A percentile compares a stretch with the other conserved stretches of the same genome.
Conservation (phyloP, 2,329 filamentous ascomycete genomes). For the Fusarium irregulare region DNA sequence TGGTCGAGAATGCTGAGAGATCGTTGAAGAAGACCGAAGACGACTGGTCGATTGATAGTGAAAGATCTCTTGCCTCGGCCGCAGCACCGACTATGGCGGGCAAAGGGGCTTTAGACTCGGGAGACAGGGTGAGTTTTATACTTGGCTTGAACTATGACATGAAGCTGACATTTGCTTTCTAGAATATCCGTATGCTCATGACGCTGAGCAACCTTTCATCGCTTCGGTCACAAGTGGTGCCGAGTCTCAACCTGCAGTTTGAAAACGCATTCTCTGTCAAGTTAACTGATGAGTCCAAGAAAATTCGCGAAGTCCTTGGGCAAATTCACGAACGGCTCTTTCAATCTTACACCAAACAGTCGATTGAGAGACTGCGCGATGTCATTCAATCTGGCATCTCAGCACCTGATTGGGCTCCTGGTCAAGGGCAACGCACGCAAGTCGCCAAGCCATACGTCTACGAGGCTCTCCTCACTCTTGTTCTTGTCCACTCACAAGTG, state of each 20-base stretch:
- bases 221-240: slow-evolving; percentile 83
- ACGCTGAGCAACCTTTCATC: slow-evolving; percentile 92
- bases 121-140: slow-evolving; percentile 62
- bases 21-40: slow-evolving; percentile 72
- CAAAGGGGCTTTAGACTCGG: slow-evolving; percentile 63
- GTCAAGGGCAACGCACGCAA: slow-evolving; percentile 67
- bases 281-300: slow-evolving; percentile 91
- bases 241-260: slow-evolving; percentile 89
- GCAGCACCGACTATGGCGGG: slow-evolving; percentile 54
- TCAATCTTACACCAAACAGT: slow-evolving; percentile 87
- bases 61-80: slow-evolving; percentile 53
- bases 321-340: slow-evolving; percentile 95
- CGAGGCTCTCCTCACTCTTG: slow-evolving; percentile 83
- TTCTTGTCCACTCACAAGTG: slow-evolving; percentile 91
- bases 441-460: slow-evolving; percentile 92
- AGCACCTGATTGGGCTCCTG: slow-evolving; percentile 76
- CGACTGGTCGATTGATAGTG: slow-evolving; percentile 66
- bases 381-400: slow-evolving; percentile 80
- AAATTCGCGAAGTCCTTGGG: slow-evolving; percentile 86
- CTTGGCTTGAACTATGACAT: not conserved
- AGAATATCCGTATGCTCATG: slow-evolving; percentile 93
- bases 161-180: slow-evolving; percentile 44
- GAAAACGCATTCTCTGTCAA: slow-evolving; percentile 95
- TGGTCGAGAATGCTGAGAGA: slow-evolving; percentile 95
- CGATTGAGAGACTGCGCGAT: slow-evolving; percentile 73